Base-by-base conservation (phyloP, 768 basidiomycete genomes). In the Baorangia bicolor region DNA sequence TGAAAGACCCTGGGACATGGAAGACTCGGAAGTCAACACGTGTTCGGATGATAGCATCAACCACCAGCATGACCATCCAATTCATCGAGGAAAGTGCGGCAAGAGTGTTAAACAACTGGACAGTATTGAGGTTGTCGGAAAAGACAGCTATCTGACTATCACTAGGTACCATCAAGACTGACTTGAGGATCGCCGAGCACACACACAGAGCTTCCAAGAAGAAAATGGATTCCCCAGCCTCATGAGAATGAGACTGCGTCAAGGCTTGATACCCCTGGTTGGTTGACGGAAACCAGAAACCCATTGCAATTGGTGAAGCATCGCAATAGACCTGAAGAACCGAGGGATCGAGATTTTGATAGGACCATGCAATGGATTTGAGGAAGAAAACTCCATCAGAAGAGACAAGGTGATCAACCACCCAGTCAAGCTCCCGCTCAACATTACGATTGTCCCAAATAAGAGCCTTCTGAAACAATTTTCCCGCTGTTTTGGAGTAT, bases 401-500 rank as follows among this genome's bases (percentile, higher is more conserved):
- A 3, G 6, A 2, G 0, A 9, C 1, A 0, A 43, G 3, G 6
- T 33, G 21, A 1, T 2, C 3, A 4, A 18, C 20, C 0, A 27
- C 59, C 79, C 79, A 81, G 0, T 0, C 0, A 0, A 63, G 44
- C 10, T 63, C 62, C 0, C 53, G 14, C 0, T 48, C 49, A 0
- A 63, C 34, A 21, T 50, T 43, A 0, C 31, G n/a, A 4, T 56
- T 64, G 1, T 59, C 50, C 57, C 59, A 62, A 0, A 64, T 7
- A 0, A 41, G 47, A 0, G 58, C 55, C 0, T 4, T 4, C 0
- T 14, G 28, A 0, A 20, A 5, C 0, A 48, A n/a, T 21, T 71
- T 75, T 0, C 76, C 75, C 0, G 55, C 27, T 0, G 73, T 74
- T 49, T 78, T 78, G 0, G 57, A 49, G 54, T 80, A 80, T 0